Evolutionary conservation across 257 asterid species (phyloP), one percentile per base, ranked within the genome.

Genomic region (Salvia splendens): DNA sequence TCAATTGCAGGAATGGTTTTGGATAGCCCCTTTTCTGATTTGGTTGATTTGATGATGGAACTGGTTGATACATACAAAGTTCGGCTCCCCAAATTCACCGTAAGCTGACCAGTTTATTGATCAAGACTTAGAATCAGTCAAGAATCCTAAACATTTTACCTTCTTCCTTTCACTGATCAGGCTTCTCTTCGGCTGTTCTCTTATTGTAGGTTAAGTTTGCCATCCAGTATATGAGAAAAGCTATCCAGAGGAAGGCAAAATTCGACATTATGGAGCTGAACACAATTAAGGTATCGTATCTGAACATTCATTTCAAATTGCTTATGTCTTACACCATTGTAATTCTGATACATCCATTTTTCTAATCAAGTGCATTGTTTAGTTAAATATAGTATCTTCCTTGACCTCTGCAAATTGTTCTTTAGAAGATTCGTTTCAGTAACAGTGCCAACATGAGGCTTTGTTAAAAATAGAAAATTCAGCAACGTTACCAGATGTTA

Each of bases 1-100:
- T 92, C 98, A 32, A 87, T 92, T n/a, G 96, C 98, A 50, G 98
- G 96, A 78, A 87, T 92, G 95, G 96, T 92, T 76, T 85, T 92
- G 20, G 98, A 92, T 77, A 92, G 98, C 82, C 96, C 98, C 52
- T 92, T 92, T 51, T 89, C 96, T 0, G 97, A 92, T 87, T 82
- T 92, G 82, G 95, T 89, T 58, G 96, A 89, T 79, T 82, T 92
- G 82, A 92, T 89, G 98, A 89, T 86, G 95, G 98, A 92, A 77
- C 85, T 92, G 60, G 98, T 92, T 59, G 96, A 92, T 82, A 87
- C 95, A 35, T 87, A 85, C 81, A 89, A 89, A 86, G 84, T 89
- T 55, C 92, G 96, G 38, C 85, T 92, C 43, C 98, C 98, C 50
- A 89, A 84, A 82, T 92, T 92, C 86, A 92, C 96, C 47, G 98